These are phyloP conservation scores for Podaxis mareebaensis DNA, from an alignment of 768 basidiomycete genomes.

Conservation along the genomic window DNA sequence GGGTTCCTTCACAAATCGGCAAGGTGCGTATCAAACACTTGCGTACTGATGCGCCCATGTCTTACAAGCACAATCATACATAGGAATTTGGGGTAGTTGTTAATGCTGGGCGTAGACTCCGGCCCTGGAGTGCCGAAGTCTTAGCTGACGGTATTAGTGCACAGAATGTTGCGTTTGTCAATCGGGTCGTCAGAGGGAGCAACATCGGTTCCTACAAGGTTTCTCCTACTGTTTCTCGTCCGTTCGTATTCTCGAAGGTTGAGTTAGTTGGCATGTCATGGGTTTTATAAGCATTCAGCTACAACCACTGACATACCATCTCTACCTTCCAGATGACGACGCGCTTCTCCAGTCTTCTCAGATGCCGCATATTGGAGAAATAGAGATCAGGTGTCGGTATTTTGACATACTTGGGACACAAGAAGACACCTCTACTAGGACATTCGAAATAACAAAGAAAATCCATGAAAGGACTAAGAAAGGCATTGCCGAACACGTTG, in stretches of 20 bases:
- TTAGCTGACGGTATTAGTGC: neutral
- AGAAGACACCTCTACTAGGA: neutral
- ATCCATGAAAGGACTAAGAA: conserved; percentile 18
- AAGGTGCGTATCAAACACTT: conserved; percentile 20
- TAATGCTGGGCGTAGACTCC: neutral
- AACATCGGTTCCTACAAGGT: neutral
- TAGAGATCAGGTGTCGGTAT: neutral
- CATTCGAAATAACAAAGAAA: neutral
- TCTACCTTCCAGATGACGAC: neutral
- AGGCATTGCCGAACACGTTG: conserved; percentile 16
- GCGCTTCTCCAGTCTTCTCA: neutral
- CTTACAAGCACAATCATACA: neutral
- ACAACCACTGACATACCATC: neutral
- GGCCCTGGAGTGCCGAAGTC: neutral
- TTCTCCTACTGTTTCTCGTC: neutral
- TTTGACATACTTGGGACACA: neutral
- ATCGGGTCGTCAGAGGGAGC: neutral
- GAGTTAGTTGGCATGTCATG: neutral
- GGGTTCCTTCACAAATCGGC: conserved; percentile 28
- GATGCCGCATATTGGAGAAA: neutral
- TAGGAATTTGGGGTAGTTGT: neutral
- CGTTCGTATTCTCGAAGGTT: neutral
- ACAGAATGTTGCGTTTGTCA: neutral
- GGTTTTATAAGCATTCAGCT: neutral
- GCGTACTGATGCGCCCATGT: neutral